Evolutionary conservation across 805 yeast genomes (phyloP).

Genomic region (Trichomonascus vanleenenianus): DNA sequence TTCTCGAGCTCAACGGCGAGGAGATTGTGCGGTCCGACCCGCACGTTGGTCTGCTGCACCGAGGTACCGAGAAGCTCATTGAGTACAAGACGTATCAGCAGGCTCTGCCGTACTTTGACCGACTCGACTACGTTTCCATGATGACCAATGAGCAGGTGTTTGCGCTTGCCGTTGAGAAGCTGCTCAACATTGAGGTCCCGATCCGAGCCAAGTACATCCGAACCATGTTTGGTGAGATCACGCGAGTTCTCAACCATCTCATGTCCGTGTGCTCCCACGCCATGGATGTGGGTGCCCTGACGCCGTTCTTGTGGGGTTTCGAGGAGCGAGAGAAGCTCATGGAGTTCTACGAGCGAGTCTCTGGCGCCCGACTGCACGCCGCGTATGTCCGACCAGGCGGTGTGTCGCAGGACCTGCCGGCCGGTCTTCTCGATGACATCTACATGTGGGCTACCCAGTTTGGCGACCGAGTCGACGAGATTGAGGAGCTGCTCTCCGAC

Average conservation of each 20-base stretch:
- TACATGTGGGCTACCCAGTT: slow-evolving; percentile 96
- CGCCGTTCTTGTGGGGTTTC: slow-evolving; percentile 91
- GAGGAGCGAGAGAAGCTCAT: slow-evolving; percentile 89
- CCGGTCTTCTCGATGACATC: slow-evolving; percentile 79
- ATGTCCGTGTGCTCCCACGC: slow-evolving; percentile 85
- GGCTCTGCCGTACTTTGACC: slow-evolving; percentile 82
- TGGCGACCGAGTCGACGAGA: slow-evolving; percentile 86
- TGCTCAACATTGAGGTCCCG: slow-evolving; percentile 78
- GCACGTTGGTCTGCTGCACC: slow-evolving; percentile 77
- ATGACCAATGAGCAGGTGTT: slow-evolving; percentile 88
- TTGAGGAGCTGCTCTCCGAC: slow-evolving; percentile 81
- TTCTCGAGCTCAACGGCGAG: slow-evolving; percentile 81
- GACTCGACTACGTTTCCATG: slow-evolving; percentile 77
- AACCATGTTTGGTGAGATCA: slow-evolving; percentile 79
- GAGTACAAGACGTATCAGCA: slow-evolving; percentile 82
- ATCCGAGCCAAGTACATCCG: slow-evolving; percentile 78
- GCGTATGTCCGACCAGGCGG: slow-evolving; percentile 92
- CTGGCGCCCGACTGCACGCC: slow-evolving; percentile 84
- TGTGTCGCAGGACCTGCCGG: slow-evolving; percentile 80
- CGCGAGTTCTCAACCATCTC: slow-evolving; percentile 74
- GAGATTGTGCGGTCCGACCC: slow-evolving; percentile 84
- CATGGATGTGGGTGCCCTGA: slow-evolving; percentile 91
- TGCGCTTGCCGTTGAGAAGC: slow-evolving; percentile 75
- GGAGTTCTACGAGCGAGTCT: slow-evolving; percentile 87
- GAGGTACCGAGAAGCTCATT: slow-evolving; percentile 85